Evolutionary conservation across 768 basidiomycete genomes (phyloP), one percentile per base, ranked within the genome.

Genomic region (Tylopilus subfusipes): DNA sequence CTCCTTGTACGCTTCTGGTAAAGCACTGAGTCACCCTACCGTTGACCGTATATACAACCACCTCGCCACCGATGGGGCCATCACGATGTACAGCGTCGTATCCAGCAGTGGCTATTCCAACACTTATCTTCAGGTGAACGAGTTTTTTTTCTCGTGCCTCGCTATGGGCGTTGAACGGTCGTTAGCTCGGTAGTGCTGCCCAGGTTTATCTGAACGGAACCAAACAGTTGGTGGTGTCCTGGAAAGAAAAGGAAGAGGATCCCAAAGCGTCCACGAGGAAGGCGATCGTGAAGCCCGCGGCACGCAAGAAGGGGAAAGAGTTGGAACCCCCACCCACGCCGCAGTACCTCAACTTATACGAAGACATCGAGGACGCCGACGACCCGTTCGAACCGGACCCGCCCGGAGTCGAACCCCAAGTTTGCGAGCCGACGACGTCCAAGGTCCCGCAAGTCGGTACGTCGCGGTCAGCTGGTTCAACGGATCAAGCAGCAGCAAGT

Each of bases 11-110:
- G 92, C 86, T 1, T 75, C 75, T 2, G 82, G 83, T 29, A 76
- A 75, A 59, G 61, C 77, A 11, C 59, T 85, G 40, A 68, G 75
- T 2, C 71, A 74, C 5, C 80, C 81, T 34, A 76, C 87, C 40
- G 61, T 82, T 11, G 91, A 93, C 43, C 77, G 86, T 10, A 74
- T 91, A 55, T 76, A 93, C 60, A 78, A 79, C 58, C 76, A 76
- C 24, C 75, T 92, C 14, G 57, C 79, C 21, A 72, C 74, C 25
- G 70, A 81, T 52, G 76, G 82, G 6, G 74, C 80, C 18, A 68
- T 93, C 38, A 59, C 62, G 5, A 73, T 74, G 43, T 75, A 78
- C 44, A 75, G 79, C n/a, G 70, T 77, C 30, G 70, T 71, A 19
- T 77, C 75, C 16, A 77, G 78, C 51, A 62, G 68, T n/a, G 80